Percentiles rank a stretch among this genome's conserved stretches.
phyloP scores from a whole-genome alignment of 768 basidiomycete genomes.

The Tricholoma hemisulphureum region DNA sequence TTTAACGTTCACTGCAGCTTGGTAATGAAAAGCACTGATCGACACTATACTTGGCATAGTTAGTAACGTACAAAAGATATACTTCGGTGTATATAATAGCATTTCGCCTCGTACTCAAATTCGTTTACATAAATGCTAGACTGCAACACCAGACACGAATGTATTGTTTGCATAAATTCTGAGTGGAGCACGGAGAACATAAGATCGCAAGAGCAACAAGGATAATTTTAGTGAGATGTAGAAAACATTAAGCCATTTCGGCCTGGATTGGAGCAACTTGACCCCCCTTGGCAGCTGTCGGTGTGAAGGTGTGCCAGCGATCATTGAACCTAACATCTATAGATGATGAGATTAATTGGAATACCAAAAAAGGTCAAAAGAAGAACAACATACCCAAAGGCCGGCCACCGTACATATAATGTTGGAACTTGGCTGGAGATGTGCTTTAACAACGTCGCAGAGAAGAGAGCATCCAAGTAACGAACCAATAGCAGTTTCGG shows the following conservation, averaged over 20 bases:
- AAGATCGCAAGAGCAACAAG: neutral
- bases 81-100: no score
- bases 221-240: neutral
- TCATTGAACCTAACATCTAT: conserved; percentile 93
- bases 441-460: neutral
- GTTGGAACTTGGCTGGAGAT: conserved; percentile 81
- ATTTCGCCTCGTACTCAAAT: no score
- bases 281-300: conserved; percentile 85
- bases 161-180: neutral
- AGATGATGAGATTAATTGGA: neutral
- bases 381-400: conserved; percentile 72
- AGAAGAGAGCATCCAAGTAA: conserved; percentile 1
- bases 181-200: neutral
- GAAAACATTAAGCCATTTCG: conserved; percentile 32
- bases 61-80: no score
- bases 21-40: no score
- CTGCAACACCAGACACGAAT: no score
- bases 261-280: conserved; percentile 66
- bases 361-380: neutral
- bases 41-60: no score
- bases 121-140: no score
- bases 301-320: conserved; percentile 91
- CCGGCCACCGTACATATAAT: conserved; percentile 92
- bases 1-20: no score
- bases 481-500: conserved; percentile 90